Evolutionary conservation across 257 asterid species (phyloP).

Genomic region (Forsythia suspensa): DNA sequence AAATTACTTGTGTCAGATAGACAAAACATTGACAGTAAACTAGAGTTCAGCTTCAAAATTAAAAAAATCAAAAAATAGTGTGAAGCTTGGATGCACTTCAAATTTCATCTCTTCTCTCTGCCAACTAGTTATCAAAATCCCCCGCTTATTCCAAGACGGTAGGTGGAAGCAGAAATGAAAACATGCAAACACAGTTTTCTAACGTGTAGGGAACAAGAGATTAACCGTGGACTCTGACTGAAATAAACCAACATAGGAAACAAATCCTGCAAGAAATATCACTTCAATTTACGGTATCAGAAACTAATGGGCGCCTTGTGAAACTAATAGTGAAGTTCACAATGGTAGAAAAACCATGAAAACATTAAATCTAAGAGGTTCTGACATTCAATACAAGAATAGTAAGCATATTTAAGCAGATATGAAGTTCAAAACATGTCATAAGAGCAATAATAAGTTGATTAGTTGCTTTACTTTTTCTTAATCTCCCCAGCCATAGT

Average conservation of each 20-base stretch:
- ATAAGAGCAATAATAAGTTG: constrained; percentile 14
- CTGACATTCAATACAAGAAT: neutral
- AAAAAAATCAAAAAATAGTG: no score
- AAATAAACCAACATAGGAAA: neutral
- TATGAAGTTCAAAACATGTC: neutral
- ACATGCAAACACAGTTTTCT: neutral
- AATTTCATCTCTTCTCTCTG: no score
- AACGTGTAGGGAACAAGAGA: no score
- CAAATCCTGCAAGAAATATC: neutral
- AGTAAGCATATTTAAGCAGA: neutral
- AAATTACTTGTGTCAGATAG: constrained; percentile 4
- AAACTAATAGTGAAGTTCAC: neutral
- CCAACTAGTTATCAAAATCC: neutral
- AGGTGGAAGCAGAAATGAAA: neutral
- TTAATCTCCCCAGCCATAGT: constrained; percentile 96
- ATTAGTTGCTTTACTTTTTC: constrained; percentile 63
- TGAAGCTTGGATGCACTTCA: no score
- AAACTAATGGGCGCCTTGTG: no score
- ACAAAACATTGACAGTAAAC: neutral
- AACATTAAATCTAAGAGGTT: neutral
- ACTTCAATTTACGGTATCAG: no score
- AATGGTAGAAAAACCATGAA: neutral
- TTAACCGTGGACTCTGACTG: no score
- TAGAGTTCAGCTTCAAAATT: neutral
- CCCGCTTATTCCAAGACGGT: neutral